These are phyloP conservation scores for Globisporangium rhizosaccharum DNA, from an alignment of 352 stramenopile species.

Conservation along the genomic window DNA sequence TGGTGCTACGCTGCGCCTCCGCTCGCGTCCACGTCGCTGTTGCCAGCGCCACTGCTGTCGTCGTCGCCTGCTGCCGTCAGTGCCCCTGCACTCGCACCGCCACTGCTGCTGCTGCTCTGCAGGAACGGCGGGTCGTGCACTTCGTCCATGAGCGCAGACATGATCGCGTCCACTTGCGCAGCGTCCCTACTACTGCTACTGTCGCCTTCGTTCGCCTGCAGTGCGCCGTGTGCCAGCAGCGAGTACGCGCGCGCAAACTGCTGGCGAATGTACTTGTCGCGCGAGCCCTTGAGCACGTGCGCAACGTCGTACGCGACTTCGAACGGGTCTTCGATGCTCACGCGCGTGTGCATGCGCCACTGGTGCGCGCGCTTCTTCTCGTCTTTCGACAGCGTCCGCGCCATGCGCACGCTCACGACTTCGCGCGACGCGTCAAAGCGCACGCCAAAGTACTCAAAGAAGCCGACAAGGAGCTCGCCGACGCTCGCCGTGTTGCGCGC, in stretches of 20 bases:
- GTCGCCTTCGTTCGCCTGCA: not conserved
- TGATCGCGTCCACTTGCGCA: conserved; percentile 2
- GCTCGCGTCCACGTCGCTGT: not conserved
- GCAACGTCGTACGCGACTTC: conserved; percentile 97
- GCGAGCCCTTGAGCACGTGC: conserved; percentile 91
- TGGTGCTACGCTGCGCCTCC: too few relatives aligned
- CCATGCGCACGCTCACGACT: conserved; percentile 69
- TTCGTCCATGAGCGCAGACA: conserved; percentile 9
- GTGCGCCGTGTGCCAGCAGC: conserved; percentile 41
- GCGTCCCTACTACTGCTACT: not conserved
- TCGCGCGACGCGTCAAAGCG: conserved; percentile 62
- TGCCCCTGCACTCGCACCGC: not conserved
- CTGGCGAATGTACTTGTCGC: conserved; percentile 84
- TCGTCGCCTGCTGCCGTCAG: too few relatives aligned
- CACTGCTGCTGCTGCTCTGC: not conserved
- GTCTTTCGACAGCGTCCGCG: conserved; percentile 58
- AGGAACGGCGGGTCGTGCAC: conserved; percentile 11
- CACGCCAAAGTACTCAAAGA: conserved; percentile 70
- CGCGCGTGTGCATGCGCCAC: conserved; percentile 70
- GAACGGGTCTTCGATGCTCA: conserved; percentile 98
- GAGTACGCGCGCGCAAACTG: conserved; percentile 72
- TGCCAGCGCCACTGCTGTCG: not conserved
- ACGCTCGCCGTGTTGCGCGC: conserved; percentile 44
- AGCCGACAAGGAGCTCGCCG: conserved; percentile 66
- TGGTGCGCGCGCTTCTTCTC: conserved; percentile 63